Conservation (phyloP, 495 filamentous ascomycete species). For the Hypoxylon lienhwacheense region DNA sequence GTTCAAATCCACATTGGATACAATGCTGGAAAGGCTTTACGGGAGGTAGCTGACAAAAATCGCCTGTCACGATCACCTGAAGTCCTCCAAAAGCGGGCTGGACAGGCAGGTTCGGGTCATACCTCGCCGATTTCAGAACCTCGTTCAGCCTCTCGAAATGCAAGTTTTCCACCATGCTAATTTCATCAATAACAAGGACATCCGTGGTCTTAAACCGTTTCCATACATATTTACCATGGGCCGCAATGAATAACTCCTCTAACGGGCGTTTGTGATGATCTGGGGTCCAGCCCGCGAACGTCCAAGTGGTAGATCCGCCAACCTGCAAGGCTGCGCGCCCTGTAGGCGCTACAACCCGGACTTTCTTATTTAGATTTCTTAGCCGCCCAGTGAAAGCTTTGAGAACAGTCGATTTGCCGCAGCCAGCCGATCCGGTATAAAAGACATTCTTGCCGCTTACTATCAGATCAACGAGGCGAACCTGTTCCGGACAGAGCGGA, state of each 20-base stretch:
- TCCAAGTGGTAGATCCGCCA: slow-evolving; percentile 56
- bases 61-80: slow-evolving; percentile 89
- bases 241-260: slow-evolving; percentile 3
- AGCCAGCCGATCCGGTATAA: slow-evolving; percentile 64
- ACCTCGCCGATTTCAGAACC: slow-evolving; percentile 49
- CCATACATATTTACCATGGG: slow-evolving; percentile 9
- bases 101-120: slow-evolving; percentile 49
- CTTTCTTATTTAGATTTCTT: slow-evolving; percentile 33
- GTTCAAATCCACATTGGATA: slow-evolving; percentile 72
- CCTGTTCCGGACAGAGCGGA: slow-evolving; percentile 27
- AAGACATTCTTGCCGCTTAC: slow-evolving; percentile 55
- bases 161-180: slow-evolving; percentile 57
- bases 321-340: slow-evolving; percentile 58
- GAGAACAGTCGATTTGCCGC: slow-evolving; percentile 61
- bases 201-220: slow-evolving; percentile 46
- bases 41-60: slow-evolving; percentile 94
- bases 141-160: slow-evolving; percentile 57
- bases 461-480: slow-evolving; percentile 21
- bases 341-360: slow-evolving; percentile 60
- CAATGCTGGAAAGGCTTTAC: slow-evolving; percentile 81
- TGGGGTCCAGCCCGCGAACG: slow-evolving; percentile 58
- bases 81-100: slow-evolving; percentile 84
- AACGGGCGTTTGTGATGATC: slow-evolving; percentile 35
- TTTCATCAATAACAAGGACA: slow-evolving; percentile 50
- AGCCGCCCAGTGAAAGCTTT: slow-evolving; percentile 50